Evolutionary conservation across 2,329 filamentous ascomycete species (phyloP).

Genomic region (Aspergillus sp.): DNA sequence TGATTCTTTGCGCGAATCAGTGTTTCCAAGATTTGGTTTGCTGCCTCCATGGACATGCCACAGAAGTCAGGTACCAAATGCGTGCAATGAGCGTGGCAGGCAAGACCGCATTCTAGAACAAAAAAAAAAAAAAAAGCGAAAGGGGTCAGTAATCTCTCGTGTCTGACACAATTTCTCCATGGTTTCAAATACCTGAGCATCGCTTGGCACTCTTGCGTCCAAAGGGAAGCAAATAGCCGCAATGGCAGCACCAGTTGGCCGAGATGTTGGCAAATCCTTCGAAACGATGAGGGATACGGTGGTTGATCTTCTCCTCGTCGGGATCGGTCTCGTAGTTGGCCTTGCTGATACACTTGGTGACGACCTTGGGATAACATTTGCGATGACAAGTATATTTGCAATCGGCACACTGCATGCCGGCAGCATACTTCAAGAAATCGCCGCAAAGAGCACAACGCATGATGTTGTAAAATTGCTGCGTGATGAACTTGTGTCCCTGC

Average conservation of each 20-base stretch:
- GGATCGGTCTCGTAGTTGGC: slow-evolving; percentile 97
- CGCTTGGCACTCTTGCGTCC: slow-evolving; percentile 92
- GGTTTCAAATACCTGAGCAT: slow-evolving; percentile 60
- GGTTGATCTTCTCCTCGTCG: slow-evolving; percentile 99
- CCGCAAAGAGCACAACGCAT: slow-evolving; percentile 98
- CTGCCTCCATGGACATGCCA: slow-evolving; percentile 97
- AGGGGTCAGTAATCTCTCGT: slow-evolving; percentile 6
- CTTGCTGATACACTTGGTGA: slow-evolving; percentile 99
- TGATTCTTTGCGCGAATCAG: slow-evolving; percentile 73
- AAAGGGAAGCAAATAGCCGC: slow-evolving; percentile 89
- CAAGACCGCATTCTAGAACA: slow-evolving; percentile 72
- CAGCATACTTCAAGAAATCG: slow-evolving; percentile 96
- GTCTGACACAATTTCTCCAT: neutral
- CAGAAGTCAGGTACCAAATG: slow-evolving; percentile 98
- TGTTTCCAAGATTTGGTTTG: slow-evolving; percentile 85
- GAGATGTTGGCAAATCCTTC: slow-evolving; percentile 95
- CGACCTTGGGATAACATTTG: slow-evolving; percentile 92
- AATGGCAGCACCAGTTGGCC: slow-evolving; percentile 99
- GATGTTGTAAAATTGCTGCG: slow-evolving; percentile 99
- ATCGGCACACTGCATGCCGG: slow-evolving; percentile 98
- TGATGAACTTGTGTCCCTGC: slow-evolving; percentile 97
- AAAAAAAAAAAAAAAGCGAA: neutral
- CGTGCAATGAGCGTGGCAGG: slow-evolving; percentile 82
- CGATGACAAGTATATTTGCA: slow-evolving; percentile 99
- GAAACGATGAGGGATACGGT: slow-evolving; percentile 96